phyloP scores from a whole-genome alignment of 495 filamentous ascomycete genomes.

The Bacidia gigantensis region DNA sequence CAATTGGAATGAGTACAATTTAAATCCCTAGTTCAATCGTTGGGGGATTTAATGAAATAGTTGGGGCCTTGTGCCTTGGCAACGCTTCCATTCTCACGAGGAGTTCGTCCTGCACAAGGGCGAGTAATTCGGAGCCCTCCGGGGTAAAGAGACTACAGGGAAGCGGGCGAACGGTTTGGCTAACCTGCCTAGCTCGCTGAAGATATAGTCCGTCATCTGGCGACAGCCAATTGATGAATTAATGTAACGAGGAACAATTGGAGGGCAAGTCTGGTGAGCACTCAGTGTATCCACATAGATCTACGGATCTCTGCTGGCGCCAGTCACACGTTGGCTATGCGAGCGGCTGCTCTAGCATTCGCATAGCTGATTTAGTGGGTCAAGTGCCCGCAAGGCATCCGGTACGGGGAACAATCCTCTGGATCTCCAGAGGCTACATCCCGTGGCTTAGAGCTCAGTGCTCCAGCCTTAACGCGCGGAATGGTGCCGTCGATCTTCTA shows the following conservation, averaged over 20 bases:
- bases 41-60: too few species aligned
- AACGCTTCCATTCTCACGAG: too few species aligned
- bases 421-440: neutral
- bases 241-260: conserved; percentile 45
- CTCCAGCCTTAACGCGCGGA: neutral
- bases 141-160: too few species aligned
- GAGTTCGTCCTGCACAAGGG: too few species aligned
- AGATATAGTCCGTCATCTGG: too few species aligned
- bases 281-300: neutral
- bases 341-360: neutral
- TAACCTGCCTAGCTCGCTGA: too few species aligned
- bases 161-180: too few species aligned
- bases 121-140: too few species aligned
- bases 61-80: too few species aligned
- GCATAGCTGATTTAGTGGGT: neutral
- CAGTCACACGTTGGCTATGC: conserved; percentile 6
- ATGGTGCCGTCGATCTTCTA: neutral
- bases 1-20: conserved; percentile 45
- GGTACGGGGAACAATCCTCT: neutral
- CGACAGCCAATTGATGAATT: too few species aligned
- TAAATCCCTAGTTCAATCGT: too few species aligned
- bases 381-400: neutral
- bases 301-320: neutral
- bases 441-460: neutral
- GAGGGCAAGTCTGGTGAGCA: conserved; percentile 34